Percentiles rank a stretch among this genome's conserved stretches.
Evolutionary conservation across 331 rosid genomes (phyloP).

Genomic region (Malus hybrid): DNA sequence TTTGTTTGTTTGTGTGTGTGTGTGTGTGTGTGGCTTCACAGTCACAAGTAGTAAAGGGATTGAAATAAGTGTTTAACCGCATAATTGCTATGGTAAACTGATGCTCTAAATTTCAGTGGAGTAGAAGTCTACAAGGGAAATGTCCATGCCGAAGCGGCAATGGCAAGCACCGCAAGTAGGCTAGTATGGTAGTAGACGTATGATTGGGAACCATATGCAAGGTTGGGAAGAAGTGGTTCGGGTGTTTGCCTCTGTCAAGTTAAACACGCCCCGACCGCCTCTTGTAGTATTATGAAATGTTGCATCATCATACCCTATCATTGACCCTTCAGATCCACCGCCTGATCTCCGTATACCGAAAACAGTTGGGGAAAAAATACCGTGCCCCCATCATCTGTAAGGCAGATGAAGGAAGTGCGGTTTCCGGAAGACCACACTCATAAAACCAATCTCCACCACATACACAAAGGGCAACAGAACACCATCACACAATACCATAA

Average conservation of each 20-base stretch:
- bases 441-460: not conserved
- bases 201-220: not conserved
- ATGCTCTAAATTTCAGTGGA: not conserved
- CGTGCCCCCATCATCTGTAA: too few relatives aligned
- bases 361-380: not conserved
- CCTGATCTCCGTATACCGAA: not conserved
- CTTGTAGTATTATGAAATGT: conserved; percentile 26
- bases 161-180: not conserved
- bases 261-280: conserved; percentile 64
- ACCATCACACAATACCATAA: not conserved
- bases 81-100: not conserved
- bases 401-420: not conserved
- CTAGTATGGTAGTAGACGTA: not conserved
- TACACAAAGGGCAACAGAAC: not conserved
- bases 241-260: conserved; percentile 26
- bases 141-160: not conserved
- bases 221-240: not conserved
- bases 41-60: not conserved
- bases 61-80: not conserved
- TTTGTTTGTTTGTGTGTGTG: too few relatives aligned
- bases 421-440: not conserved
- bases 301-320: too few relatives aligned
- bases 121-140: not conserved
- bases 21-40: too few relatives aligned
- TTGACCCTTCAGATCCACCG: not conserved